Percentiles rank a stretch among this genome's conserved stretches.
Conservation (phyloP, 352 stramenopile genomes). For the Globisporangium megalacanthum region DNA sequence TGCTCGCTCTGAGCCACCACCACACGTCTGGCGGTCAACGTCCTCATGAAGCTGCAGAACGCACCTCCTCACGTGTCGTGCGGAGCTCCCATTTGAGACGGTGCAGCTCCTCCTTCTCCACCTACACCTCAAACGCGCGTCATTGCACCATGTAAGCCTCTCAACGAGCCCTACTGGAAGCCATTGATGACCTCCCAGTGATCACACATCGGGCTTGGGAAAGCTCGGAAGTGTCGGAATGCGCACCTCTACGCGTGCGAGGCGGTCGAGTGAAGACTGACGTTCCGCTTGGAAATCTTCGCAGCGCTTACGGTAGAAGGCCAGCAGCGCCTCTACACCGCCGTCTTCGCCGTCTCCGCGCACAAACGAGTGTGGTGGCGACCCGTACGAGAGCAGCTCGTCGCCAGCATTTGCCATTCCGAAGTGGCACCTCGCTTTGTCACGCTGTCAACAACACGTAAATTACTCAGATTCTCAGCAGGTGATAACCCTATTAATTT, state of each 20-base stretch:
- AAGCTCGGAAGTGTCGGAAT: too few species aligned
- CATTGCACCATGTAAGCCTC: too few species aligned
- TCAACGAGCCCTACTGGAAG: too few species aligned
- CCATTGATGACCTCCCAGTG: neutral
- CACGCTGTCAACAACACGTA: too few species aligned
- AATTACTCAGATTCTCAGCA: too few species aligned
- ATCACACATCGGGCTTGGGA: too few species aligned
- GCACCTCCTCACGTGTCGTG: conserved; percentile 59
- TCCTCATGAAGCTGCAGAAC: neutral
- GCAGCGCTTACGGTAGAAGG: conserved; percentile 60
- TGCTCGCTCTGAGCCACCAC: too few species aligned
- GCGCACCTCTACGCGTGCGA: conserved; percentile 52
- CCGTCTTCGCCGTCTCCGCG: neutral
- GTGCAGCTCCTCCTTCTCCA: conserved; percentile 74
- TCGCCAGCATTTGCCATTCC: conserved; percentile 6
- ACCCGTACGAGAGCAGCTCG: conserved; percentile 51
- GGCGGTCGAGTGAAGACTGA: conserved; percentile 38
- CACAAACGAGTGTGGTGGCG: conserved; percentile 27
- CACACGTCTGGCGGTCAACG: too few species aligned
- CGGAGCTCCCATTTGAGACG: conserved; percentile 69
- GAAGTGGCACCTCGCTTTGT: too few species aligned
- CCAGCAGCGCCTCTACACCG: conserved; percentile 29
- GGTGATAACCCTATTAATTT: too few species aligned
- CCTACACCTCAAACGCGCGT: conserved; percentile 16
- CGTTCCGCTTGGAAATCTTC: conserved; percentile 64